These are phyloP conservation scores for Anthracocystis setariae DNA, from an alignment of 1,284 basidiomycete genomes.

Conservation along the genomic window DNA sequence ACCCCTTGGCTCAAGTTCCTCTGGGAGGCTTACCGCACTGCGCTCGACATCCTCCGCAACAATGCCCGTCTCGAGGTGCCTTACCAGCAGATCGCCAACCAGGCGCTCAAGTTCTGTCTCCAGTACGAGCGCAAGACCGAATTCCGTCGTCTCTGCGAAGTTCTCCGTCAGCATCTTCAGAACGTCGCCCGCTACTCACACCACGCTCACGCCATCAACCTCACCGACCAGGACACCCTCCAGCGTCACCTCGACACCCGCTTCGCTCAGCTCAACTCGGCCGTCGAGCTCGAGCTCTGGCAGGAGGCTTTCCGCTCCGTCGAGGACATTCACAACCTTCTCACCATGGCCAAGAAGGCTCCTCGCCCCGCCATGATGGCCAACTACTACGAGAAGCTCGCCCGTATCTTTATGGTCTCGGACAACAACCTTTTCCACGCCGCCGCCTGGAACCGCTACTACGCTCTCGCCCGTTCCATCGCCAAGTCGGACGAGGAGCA, in stretches of 20 bases:
- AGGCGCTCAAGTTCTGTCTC: constrained; percentile 96
- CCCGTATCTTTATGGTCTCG: constrained; percentile 89
- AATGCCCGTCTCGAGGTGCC: constrained; percentile 92
- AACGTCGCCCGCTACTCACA: constrained; percentile 96
- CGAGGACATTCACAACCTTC: constrained; percentile 96
- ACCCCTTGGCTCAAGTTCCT: constrained; percentile 98
- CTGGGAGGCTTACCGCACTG: constrained; percentile 98
- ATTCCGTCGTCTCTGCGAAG: constrained; percentile 96
- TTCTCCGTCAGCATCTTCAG: constrained; percentile 90
- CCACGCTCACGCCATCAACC: constrained; percentile 96
- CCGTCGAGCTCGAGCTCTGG: constrained; percentile 98
- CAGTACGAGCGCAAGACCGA: constrained; percentile 95
- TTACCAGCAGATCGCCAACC: constrained; percentile 97
- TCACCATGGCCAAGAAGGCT: constrained; percentile 87
- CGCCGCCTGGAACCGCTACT: constrained; percentile 91
- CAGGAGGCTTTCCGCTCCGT: constrained; percentile 98
- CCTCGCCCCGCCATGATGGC: constrained; percentile 97
- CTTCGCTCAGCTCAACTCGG: constrained; percentile 96
- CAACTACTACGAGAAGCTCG: constrained; percentile 98
- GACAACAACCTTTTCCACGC: constrained; percentile 92
- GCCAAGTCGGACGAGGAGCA: constrained; percentile 76
- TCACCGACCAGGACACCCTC: constrained; percentile 93
- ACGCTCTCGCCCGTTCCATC: constrained; percentile 62
- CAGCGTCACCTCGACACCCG: constrained; percentile 97
- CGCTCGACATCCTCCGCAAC: constrained; percentile 95